These are phyloP conservation scores for Helicostylum pulchrum DNA, from an alignment of 192 early-diverging fungal species.

Conservation along the genomic window DNA sequence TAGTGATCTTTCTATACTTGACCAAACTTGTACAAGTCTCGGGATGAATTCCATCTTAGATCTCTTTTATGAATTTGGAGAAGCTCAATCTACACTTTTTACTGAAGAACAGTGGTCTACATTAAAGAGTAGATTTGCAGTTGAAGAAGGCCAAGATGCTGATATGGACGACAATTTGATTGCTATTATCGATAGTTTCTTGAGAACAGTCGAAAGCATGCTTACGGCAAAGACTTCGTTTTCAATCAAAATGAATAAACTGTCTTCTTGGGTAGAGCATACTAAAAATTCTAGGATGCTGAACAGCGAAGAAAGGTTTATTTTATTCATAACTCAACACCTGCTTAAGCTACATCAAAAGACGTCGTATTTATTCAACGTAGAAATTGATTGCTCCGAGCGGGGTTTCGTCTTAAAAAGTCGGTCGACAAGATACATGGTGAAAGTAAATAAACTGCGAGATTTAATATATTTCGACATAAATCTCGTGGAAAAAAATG, in stretches of 20 bases:
- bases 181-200: too few relatives aligned
- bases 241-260: too few relatives aligned
- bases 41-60: constrained; percentile 11
- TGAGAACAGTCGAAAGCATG: too few relatives aligned
- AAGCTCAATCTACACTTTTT: constrained; percentile 1
- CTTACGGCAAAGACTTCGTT: too few relatives aligned
- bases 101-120: background rate
- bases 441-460: too few relatives aligned
- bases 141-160: background rate
- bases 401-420: constrained; percentile 1
- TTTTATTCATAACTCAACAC: background rate
- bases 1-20: background rate
- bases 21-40: background rate
- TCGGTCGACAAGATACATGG: background rate
- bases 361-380: background rate
- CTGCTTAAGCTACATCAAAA: background rate
- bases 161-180: background rate
- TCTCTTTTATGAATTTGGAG: background rate
- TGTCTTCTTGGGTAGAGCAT: too few relatives aligned
- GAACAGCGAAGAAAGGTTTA: background rate
- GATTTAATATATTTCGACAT: too few relatives aligned
- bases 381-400: constrained; percentile 4
- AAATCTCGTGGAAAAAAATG: too few relatives aligned
- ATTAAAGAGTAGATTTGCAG: background rate
- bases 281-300: too few relatives aligned